Evolutionary conservation across 2,329 filamentous ascomycete genomes (phyloP), one percentile per base, ranked within the genome.

Genomic region (Calonectria henricotiae): DNA sequence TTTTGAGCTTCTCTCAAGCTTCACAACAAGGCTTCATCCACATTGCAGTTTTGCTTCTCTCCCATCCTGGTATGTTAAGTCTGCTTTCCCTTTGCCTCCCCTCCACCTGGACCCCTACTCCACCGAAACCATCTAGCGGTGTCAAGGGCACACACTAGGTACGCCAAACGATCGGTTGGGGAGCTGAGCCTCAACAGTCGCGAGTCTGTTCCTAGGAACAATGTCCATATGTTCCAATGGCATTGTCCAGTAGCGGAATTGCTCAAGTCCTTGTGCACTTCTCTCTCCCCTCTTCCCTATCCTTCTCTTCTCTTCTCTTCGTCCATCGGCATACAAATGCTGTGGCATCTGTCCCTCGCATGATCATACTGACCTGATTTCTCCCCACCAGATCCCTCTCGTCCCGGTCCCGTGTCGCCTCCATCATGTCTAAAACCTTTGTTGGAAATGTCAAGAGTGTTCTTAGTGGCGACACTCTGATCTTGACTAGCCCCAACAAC

Each of bases 381-480:
- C 65, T 39, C 61, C 37, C 39, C 43, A 46, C 32, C 43, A 78
- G 75, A 72, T 76, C 72, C 73, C 55, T 54, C 46, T 68, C 62
- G 71, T 71, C 66, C 72, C 54, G 73, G 75, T 69, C 71, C 62
- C 66, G 60, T 73, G 75, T 68, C 49, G 61, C 75, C 70, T 74
- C 70, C 79, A 83, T 68, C 78, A 87, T 89, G 86, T 84, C 82
- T 69, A 89, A 88, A 81, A 83, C 83, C 65, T 89, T 89, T 78
- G 83, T 90, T 82, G 90, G 92, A 81, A 93, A 91, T 79, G 95
- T 98, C 84, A 99, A 99, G 89, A 94, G 93, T 82, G 94, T 98
- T 76, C 87, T 97, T 79, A 98, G 95, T 79, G 96, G 96, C 79
- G 96, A 98, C 86, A 98, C 95, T 32, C 85, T 98, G 77, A 87